phyloP scores from a whole-genome alignment of 192 early-diverging fungal genomes.

The Kappamyces sp. region DNA sequence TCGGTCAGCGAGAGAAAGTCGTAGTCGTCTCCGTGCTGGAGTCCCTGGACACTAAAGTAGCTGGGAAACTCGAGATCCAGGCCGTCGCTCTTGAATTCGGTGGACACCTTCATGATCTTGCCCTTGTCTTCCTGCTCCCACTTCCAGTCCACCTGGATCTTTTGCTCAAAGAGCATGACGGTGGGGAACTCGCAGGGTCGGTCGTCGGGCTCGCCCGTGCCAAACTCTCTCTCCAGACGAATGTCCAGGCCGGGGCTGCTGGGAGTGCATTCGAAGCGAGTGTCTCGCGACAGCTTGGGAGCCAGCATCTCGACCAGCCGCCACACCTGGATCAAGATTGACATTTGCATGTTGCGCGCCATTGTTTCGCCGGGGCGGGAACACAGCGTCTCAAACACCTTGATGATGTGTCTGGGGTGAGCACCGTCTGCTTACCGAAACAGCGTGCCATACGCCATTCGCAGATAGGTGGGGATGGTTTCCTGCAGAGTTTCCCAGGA shows the following conservation, averaged over 20 bases:
- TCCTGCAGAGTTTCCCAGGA: background rate
- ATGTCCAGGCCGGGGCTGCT: constrained; percentile 6
- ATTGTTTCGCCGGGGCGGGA: background rate
- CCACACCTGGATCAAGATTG: constrained; percentile 3
- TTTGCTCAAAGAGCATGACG: no score
- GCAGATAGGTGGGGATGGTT: background rate
- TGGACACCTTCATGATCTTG: no score
- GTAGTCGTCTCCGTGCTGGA: no score
- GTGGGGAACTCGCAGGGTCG: no score
- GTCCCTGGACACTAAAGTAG: no score
- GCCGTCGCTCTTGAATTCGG: no score
- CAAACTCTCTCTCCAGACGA: constrained; percentile 6
- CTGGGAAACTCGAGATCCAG: no score
- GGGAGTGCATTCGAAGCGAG: background rate
- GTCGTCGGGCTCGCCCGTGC: background rate
- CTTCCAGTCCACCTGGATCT: no score
- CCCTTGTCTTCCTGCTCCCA: no score
- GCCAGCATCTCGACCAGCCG: constrained; percentile 2
- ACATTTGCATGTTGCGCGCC: background rate
- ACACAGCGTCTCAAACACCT: constrained; percentile 7
- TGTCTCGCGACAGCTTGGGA: background rate
- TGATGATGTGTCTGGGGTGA: constrained; percentile 1
- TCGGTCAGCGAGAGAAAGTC: no score
- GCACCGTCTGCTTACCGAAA: no score
- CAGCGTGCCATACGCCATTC: constrained; percentile 5